Percentiles rank a stretch among this genome's conserved stretches.
Conservation (phyloP, 495 filamentous ascomycete species). For the Margaritispora aquatica region DNA sequence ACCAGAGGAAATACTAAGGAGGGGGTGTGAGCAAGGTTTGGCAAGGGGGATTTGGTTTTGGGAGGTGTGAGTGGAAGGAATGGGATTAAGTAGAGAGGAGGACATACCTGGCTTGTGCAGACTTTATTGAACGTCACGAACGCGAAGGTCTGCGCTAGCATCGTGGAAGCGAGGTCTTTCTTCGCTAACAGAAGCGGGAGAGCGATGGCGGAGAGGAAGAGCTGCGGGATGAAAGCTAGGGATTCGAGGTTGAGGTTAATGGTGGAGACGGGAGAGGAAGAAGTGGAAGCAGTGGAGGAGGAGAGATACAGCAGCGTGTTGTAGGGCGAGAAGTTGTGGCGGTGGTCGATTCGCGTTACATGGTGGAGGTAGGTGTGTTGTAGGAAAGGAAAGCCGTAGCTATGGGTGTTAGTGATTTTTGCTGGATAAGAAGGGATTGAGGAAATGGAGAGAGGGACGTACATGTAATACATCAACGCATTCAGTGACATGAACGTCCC, state of each 20-base stretch:
- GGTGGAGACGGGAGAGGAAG: no score
- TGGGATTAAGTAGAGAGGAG: background rate
- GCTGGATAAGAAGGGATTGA: background rate
- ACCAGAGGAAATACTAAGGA: conserved; percentile 92
- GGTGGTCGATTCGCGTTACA: conserved; percentile 87
- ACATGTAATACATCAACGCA: conserved; percentile 67
- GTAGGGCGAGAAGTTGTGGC: conserved; percentile 97
- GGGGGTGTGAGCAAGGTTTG: background rate
- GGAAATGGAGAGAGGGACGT: conserved; percentile 26
- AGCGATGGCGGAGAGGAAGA: conserved; percentile 65
- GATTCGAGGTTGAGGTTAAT: conserved; percentile 52
- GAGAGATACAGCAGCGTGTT: conserved; percentile 85
- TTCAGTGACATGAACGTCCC: conserved; percentile 68
- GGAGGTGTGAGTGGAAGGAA: background rate
- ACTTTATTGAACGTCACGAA: conserved; percentile 99
- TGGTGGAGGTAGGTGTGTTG: conserved; percentile 90
- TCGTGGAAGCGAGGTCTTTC: conserved; percentile 71
- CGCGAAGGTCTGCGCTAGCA: conserved; percentile 97
- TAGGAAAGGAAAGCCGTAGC: conserved; percentile 70
- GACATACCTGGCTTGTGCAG: conserved; percentile 84
- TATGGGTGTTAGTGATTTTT: conserved; percentile 23
- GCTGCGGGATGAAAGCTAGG: conserved; percentile 82
- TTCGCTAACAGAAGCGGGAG: conserved; percentile 80
- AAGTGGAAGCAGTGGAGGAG: conserved; percentile 44
- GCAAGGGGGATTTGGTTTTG: background rate